phyloP scores from a whole-genome alignment of 2,329 filamentous ascomycete genomes.

The Aspergillus fischeri region DNA sequence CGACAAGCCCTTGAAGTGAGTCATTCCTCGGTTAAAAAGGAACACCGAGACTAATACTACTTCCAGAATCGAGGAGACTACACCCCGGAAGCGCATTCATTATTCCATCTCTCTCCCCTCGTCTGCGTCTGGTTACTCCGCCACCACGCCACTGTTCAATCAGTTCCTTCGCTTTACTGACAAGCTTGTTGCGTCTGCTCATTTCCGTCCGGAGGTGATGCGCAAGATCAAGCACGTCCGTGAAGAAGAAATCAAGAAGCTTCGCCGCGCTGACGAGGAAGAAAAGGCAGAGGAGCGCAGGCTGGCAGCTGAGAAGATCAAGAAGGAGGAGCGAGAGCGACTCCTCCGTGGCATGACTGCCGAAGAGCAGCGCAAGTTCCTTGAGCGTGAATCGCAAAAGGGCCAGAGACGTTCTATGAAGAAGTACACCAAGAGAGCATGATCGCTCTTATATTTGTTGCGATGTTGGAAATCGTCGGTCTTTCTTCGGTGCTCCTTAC shows the following conservation, averaged over 20 bases:
- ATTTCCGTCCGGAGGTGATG: constrained; percentile 85
- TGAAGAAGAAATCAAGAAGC: constrained; percentile 73
- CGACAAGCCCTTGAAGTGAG: constrained; percentile 80
- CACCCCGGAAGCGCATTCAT: constrained; percentile 80
- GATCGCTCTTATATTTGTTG: constrained; percentile 10
- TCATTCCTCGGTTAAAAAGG: constrained; percentile 11
- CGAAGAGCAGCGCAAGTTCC: constrained; percentile 80
- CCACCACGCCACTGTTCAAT: constrained; percentile 69
- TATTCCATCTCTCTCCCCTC: constrained; percentile 69
- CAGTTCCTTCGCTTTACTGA: constrained; percentile 85
- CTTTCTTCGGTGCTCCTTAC: not conserved
- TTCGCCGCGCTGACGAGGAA: constrained; percentile 74
- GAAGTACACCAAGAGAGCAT: constrained; percentile 54
- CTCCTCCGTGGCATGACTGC: constrained; percentile 72
- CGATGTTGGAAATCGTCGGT: not conserved
- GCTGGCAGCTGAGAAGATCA: constrained; percentile 54
- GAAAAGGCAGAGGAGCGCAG: constrained; percentile 61
- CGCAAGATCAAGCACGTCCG: constrained; percentile 78
- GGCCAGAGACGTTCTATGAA: constrained; percentile 61
- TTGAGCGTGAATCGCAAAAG: constrained; percentile 76
- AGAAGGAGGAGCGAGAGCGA: constrained; percentile 85
- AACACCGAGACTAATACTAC: not conserved
- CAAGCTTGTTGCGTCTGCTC: constrained; percentile 67
- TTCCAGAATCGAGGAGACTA: constrained; percentile 72
- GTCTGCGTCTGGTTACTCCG: constrained; percentile 55